Base-by-base conservation (phyloP, 140 eudicot genomes). In the Erigeron philadelphicus region DNA sequence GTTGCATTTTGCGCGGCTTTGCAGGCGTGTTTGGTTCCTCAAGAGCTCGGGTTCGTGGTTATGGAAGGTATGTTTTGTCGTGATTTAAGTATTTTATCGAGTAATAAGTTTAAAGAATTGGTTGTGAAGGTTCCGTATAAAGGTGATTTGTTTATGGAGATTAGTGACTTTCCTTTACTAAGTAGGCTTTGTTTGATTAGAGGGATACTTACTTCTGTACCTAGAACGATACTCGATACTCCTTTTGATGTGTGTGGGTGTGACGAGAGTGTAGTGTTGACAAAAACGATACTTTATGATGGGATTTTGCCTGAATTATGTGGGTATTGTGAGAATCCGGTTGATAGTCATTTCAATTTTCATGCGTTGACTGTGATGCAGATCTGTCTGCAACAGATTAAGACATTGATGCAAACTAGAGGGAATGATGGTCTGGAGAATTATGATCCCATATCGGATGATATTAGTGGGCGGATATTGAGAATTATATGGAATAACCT, bases 361-460 rank as follows among this genome's bases (percentile, higher is more conserved):
- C 99, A 94, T 45, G 84, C 95, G 1, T 77, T 94, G 66, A 94
- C 99, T n/a, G 99, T 94, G 73, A 84, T 94, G 89, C 99, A 94
- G 78, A 89, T 94, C 72, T 94, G 99, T 79, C 73, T 94, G 63
- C 99, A 94, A 77, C 99, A 94, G 84, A 84, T 94, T 49, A 94
- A 87, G 77, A 89, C 97, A 23, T 80, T 84, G 56, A 72, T 85
- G 10, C 85, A 77, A 71, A 77, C 80, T 53, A 76, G 84, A 67
- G 63, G 17, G 35, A 61, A 70, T 11, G 13, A 4, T 12, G 53
- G 67, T 46, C 9, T 59, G 2, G 76, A 72, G 48, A 72, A 75
- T 55, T 60, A 61, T 58, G 81, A 85, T 72, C 84, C 82, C 1
- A 60, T 89, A 13, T 76, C 97, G 4, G 99, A 89, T 75, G 87